A percentile compares a stretch with the other conserved stretches of the same genome.
Conservation (phyloP, 1,139 yeast genomes). For the Zhuliangozyma blackwelliae region DNA sequence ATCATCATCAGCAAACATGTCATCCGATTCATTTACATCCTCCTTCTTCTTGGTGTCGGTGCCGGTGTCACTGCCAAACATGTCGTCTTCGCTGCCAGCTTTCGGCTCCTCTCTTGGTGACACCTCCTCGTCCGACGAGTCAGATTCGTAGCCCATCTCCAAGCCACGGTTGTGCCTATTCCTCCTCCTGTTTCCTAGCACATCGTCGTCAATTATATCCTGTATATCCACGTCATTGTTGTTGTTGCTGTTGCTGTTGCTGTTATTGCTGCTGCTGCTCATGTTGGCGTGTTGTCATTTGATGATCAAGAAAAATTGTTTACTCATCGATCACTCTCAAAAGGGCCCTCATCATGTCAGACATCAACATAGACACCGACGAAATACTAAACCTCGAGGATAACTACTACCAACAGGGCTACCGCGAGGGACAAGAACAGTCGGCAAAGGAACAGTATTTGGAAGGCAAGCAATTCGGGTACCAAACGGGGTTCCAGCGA, state of each 20-base stretch:
- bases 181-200: conserved; percentile 22
- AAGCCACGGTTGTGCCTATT: conserved; percentile 18
- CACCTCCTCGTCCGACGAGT: conserved; percentile 21
- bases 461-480: conserved; percentile 77
- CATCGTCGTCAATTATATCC: conserved; percentile 14
- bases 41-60: conserved; percentile 10
- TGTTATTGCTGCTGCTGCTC: neutral
- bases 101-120: conserved; percentile 9
- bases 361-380: conserved; percentile 36
- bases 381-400: conserved; percentile 51
- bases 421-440: conserved; percentile 48
- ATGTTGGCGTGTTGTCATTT: neutral
- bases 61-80: conserved; percentile 32
- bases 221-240: conserved; percentile 12
- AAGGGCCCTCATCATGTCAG: conserved; percentile 4
- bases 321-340: neutral
- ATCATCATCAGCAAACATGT: conserved; percentile 5
- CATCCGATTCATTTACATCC: conserved; percentile 3
- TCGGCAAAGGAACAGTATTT: conserved; percentile 38
- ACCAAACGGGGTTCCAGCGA: conserved; percentile 75
- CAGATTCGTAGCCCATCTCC: conserved; percentile 30
- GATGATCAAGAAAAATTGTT: neutral
- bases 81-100: conserved; percentile 19
- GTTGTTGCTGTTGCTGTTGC: neutral
- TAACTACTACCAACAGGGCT: conserved; percentile 59